Percentiles rank a stretch among this genome's conserved stretches.
These are phyloP conservation scores for Ceratocystis destructans DNA, from an alignment of 2,329 filamentous ascomycete genomes.

Conservation along the genomic window DNA sequence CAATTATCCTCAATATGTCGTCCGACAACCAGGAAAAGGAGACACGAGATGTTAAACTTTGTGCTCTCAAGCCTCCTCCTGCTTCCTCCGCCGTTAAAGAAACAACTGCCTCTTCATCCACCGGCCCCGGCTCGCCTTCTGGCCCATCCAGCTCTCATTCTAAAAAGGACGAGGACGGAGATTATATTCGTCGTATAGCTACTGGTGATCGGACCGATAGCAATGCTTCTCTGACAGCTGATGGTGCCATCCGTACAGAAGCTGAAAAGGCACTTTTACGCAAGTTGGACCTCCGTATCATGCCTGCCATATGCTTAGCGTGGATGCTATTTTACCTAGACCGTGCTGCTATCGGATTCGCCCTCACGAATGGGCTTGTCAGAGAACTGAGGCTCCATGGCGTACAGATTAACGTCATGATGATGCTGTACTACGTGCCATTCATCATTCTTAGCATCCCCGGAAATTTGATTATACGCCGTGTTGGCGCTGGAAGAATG, in stretches of 20 bases:
- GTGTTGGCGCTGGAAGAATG: constrained; percentile 21
- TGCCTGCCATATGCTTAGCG: constrained; percentile 19
- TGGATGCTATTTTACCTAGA: constrained; percentile 20
- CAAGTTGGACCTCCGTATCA: constrained; percentile 19
- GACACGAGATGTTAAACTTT: background rate
- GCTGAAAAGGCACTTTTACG: constrained; percentile 7
- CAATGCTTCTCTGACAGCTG: background rate
- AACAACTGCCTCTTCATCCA: background rate
- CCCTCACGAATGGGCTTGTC: constrained; percentile 42
- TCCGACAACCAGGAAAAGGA: background rate
- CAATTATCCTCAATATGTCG: background rate
- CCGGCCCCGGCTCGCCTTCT: background rate
- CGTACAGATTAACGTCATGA: constrained; percentile 39
- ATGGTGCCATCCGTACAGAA: background rate
- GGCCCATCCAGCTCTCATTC: constrained; percentile 8
- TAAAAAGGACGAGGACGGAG: constrained; percentile 13
- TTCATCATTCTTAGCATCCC: constrained; percentile 23
- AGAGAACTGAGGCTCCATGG: constrained; percentile 43
- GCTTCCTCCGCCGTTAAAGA: background rate
- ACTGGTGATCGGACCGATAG: background rate
- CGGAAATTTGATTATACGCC: constrained; percentile 21
- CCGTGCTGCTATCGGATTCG: constrained; percentile 26
- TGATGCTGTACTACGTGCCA: constrained; percentile 22
- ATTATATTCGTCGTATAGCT: constrained; percentile 5
- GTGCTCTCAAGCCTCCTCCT: background rate